phyloP scores from a whole-genome alignment of 345 rosid genomes.

The Citrus reticulata region DNA sequence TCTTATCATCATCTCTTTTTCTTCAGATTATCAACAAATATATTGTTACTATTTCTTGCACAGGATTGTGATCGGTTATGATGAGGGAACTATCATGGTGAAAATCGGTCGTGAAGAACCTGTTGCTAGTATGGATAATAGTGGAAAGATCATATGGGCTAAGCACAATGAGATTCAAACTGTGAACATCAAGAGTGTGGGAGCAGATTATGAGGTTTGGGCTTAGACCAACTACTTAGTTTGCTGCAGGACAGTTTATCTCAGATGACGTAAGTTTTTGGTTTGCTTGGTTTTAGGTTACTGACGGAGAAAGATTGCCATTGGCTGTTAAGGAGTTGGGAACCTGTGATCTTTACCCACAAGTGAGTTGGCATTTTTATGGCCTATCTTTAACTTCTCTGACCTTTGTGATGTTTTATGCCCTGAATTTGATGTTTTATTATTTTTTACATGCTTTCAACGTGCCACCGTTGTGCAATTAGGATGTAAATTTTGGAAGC shows the following conservation, averaged over 20 bases:
- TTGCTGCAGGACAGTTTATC: slow-evolving; percentile 12
- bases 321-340: slow-evolving; percentile 98
- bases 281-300: slow-evolving; percentile 47
- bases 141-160: slow-evolving; percentile 99
- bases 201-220: slow-evolving; percentile 91
- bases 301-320: slow-evolving; percentile 99
- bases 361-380: slow-evolving; percentile 53
- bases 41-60: slow-evolving; percentile 8
- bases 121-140: slow-evolving; percentile 98
- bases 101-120: slow-evolving; percentile 98
- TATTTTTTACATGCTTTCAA: not conserved
- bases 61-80: slow-evolving; percentile 97
- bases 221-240: not conserved
- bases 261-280: slow-evolving; percentile 16
- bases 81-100: slow-evolving; percentile 99
- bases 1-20: not conserved
- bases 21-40: not conserved
- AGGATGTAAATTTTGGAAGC: slow-evolving; percentile 15
- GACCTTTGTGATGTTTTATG: not conserved
- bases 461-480: not conserved
- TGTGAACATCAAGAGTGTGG: slow-evolving; percentile 93
- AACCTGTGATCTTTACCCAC: slow-evolving; percentile 99
- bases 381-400: slow-evolving; percentile 7
- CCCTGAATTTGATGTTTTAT: not conserved
- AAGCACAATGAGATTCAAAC: slow-evolving; percentile 99